A percentile compares a stretch with the other conserved stretches of the same genome.
Evolutionary conservation across 2,329 filamentous ascomycete species (phyloP).

Genomic region (Fusarium begoniae): DNA sequence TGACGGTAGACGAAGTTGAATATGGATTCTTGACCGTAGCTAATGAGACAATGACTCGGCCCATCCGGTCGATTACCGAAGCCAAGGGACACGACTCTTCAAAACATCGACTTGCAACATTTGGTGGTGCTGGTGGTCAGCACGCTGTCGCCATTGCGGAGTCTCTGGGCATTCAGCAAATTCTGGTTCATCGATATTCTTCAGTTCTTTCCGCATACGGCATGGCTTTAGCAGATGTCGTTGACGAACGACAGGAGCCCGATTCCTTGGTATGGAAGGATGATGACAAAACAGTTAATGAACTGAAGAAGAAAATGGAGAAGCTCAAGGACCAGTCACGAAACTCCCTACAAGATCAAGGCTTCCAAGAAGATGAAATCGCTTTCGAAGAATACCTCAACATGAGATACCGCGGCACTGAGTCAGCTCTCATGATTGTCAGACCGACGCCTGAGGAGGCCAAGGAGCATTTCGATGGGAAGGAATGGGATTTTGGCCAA

Average conservation of each 20-base stretch:
- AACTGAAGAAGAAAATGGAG: constrained; percentile 77
- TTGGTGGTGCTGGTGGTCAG: constrained; percentile 90
- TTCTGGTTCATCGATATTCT: constrained; percentile 86
- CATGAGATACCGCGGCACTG: constrained; percentile 90
- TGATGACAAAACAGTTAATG: constrained; percentile 64
- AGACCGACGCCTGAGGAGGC: constrained; percentile 73
- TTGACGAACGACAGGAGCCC: constrained; percentile 88
- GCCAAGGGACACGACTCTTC: constrained; percentile 92
- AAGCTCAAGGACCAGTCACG: constrained; percentile 81
- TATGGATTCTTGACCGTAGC: constrained; percentile 90
- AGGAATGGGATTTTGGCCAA: constrained; percentile 83
- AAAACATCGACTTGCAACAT: constrained; percentile 89
- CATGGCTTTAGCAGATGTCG: constrained; percentile 92
- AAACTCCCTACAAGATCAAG: constrained; percentile 75
- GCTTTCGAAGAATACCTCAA: constrained; percentile 93
- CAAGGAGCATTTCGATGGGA: constrained; percentile 66
- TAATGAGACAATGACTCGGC: constrained; percentile 90
- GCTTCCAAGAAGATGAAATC: constrained; percentile 78
- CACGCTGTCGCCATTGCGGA: constrained; percentile 92
- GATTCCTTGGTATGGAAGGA: constrained; percentile 71
- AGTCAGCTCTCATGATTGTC: constrained; percentile 89
- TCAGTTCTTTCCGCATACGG: constrained; percentile 91
- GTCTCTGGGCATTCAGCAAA: constrained; percentile 84
- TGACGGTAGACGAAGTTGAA: constrained; percentile 85
- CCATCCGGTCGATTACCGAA: constrained; percentile 89